phyloP scores from a whole-genome alignment of 1,139 yeast species.

The Arxiozyma telluris region DNA sequence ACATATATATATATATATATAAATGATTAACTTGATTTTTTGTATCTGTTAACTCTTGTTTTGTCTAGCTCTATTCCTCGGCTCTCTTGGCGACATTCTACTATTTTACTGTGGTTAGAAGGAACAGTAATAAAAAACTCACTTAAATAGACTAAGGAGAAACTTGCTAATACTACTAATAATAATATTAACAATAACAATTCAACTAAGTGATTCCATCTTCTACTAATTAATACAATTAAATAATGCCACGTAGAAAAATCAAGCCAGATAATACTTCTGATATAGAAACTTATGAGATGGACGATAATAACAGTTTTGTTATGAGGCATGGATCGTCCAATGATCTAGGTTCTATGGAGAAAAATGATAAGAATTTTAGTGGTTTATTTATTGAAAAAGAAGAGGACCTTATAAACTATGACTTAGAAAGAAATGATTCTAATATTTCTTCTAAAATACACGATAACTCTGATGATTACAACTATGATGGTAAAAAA shows the following conservation, averaged over 20 bases:
- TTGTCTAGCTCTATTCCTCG: no score
- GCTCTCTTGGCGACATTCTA: no score
- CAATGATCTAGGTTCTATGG: background rate
- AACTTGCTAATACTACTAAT: no score
- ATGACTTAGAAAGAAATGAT: slow-evolving; percentile 5
- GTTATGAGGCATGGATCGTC: background rate
- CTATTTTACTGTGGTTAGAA: no score
- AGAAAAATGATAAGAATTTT: background rate
- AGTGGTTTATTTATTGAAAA: background rate
- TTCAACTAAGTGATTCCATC: no score
- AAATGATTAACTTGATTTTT: background rate
- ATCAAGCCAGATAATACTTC: background rate
- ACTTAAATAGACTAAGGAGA: no score
- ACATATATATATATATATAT: no score
- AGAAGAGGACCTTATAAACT: slow-evolving; percentile 2
- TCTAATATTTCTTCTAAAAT: background rate
- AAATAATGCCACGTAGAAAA: background rate
- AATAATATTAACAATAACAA: no score
- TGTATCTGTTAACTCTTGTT: background rate
- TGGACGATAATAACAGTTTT: background rate
- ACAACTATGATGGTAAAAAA: slow-evolving; percentile 23
- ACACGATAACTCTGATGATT: slow-evolving; percentile 1
- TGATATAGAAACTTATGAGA: slow-evolving; percentile 2
- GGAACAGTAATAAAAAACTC: no score
- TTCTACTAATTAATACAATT: background rate